Base-by-base conservation (phyloP, 441 rosid genomes). In the Dalechampia spathulata region DNA sequence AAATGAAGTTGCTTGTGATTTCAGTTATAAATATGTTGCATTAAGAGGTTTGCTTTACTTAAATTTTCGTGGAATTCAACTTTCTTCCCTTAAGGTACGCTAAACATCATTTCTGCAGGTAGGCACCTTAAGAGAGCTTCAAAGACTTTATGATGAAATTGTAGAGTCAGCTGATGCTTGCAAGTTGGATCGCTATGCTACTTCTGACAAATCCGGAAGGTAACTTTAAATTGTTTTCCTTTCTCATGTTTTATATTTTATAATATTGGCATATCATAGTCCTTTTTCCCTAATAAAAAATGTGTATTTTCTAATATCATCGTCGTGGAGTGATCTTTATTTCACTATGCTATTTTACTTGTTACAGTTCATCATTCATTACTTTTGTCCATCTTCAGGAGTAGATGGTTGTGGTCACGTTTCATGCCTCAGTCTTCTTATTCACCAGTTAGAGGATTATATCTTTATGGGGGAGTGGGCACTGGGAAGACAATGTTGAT, bases 401-500 rank as follows among this genome's bases (percentile, higher is more conserved):
- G 83, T 76, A 73, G 95, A 64, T 91, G 98, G 98, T 75, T 91
- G 42, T 91, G 96, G 96, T 79, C 95, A 57, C 79, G 93, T 58
- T 76, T 91, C 64, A 63, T 84, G 75, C 91, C 91, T 0, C 95
- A 84, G 68, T 57, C 85, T 58, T 75, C 85, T 30, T 70, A 66
- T 68, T 75, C 96, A 28, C 94, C 98, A 0, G 90, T 91, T 55
- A 83, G 77, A 75, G 99, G 99, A 64, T 67, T 93, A 26, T 93
- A 93, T 66, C 89, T 93, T 28, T 87, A 85, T 56, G 99, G 97
- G 49, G 99, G 99, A 47, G 99, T 93, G 16, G 99, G 99, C 60
- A 93, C 99, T 10, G 97, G 99, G 49, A 93, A 93, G 78, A 93
- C 99, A 39, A 93, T 93, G 99, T 73, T 93, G 79, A 87, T 93